These are phyloP conservation scores for Cercophora newfieldiana DNA, from an alignment of 495 filamentous ascomycete species.

Conservation along the genomic window DNA sequence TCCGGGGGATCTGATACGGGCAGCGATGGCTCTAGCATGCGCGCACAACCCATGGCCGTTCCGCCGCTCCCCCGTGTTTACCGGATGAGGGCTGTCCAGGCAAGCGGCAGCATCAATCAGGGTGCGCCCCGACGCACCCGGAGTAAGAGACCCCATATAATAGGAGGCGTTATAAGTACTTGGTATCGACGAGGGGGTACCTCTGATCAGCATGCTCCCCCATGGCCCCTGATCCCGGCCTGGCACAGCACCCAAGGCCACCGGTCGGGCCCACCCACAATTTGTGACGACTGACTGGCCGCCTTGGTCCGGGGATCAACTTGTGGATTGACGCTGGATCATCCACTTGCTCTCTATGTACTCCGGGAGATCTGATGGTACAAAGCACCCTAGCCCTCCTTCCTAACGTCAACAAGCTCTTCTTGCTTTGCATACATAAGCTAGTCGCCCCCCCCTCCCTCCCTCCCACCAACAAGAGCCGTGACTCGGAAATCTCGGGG, in stretches of 20 bases:
- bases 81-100: conserved; percentile 26
- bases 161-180: conserved; percentile 47
- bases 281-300: conserved; percentile 46
- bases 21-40: conserved; percentile 16
- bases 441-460: conserved; percentile 42
- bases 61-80: conserved; percentile 25
- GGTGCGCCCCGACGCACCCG: conserved; percentile 42
- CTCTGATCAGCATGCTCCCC: conserved; percentile 43
- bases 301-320: conserved; percentile 48
- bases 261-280: conserved; percentile 48
- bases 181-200: conserved; percentile 40
- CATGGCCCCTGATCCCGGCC: conserved; percentile 48
- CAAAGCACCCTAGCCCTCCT: conserved; percentile 40
- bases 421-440: conserved; percentile 46
- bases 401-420: conserved; percentile 42
- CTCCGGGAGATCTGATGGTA: conserved; percentile 53
- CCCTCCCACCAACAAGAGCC: conserved; percentile 14
- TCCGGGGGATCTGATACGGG: conserved; percentile 16
- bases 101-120: conserved; percentile 34
- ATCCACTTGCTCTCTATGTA: conserved; percentile 39
- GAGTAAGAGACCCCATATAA: conserved; percentile 45
- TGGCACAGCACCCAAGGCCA: conserved; percentile 44
- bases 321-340: conserved; percentile 50
- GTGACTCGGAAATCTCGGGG: conserved; percentile 26
- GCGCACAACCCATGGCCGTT: conserved; percentile 9